Evolutionary conservation across 2,329 filamentous ascomycete species (phyloP), one percentile per base, ranked within the genome.

Genomic region (Penicillium aurantiogriseum): DNA sequence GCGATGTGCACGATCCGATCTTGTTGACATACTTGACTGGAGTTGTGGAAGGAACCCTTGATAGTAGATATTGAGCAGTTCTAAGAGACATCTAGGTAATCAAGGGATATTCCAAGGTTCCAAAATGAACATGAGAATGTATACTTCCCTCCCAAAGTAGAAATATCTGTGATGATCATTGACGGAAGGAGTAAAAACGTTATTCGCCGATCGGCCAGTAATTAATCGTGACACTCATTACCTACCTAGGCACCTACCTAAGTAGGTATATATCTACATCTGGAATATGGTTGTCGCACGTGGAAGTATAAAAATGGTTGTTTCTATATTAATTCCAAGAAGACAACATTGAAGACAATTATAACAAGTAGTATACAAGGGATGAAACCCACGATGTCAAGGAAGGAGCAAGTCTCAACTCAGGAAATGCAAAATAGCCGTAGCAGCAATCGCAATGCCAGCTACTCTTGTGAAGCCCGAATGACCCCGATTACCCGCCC

Each of bases 321-420:
- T 35, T 13, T 35, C 4, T 35, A 35, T 45, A 23, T 25, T 35
- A 19, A 25, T 19, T 7, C 8, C 6, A 31, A 29, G 1, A 21
- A 29, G 21, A 35, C 29, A n/a, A 33, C 23, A 23, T 23, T 23
- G 23, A 36, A 35, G 1, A 36, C 23, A 23, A 27, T 13, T 8
- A 15, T 11, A 29, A 38, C 29, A 35, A 38, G 8, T 53, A 40
- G 4, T 53, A 36, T 56, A 53, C 42, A 56, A 52, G 43, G 43
- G 36, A 47, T 53, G 19, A 19, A 19, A 43, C 29, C 19, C 17
- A 15, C 13, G 7, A 42, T 38, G 39, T 42, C 8, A 21, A 47
- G 35, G 42, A 52, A 10, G 33, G 15, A 17, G 33, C 13, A 17
- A 25, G 13, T 21, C 17, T 53, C 19, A 57, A 27, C 1, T 15